Percentiles rank a stretch among this genome's conserved stretches.
Conservation (phyloP, 208 protist species). For the Entamoeba dispar region DNA sequence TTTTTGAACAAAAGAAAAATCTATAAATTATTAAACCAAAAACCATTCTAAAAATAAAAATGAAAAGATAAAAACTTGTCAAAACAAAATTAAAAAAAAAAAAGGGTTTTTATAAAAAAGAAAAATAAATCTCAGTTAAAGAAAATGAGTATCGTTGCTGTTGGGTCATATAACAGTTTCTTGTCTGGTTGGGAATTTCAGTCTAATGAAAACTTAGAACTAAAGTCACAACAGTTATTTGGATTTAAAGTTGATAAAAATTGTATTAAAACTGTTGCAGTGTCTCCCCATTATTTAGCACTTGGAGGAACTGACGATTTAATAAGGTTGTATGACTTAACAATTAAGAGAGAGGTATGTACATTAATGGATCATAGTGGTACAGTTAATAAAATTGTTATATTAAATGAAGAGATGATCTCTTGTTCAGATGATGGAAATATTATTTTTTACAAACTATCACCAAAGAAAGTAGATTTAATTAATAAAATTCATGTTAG, state of each 20-base stretch:
- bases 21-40: too few relatives aligned
- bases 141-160: background rate
- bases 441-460: background rate
- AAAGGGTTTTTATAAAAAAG: too few relatives aligned
- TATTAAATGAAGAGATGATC: background rate
- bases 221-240: background rate
- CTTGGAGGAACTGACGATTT: background rate
- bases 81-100: too few relatives aligned
- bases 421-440: background rate
- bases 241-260: background rate
- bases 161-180: background rate
- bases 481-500: background rate
- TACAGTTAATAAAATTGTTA: background rate
- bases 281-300: background rate
- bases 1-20: too few relatives aligned
- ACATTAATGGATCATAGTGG: background rate
- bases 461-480: background rate
- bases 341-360: background rate
- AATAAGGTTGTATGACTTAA: background rate
- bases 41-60: too few relatives aligned
- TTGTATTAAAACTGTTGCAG: background rate
- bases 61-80: too few relatives aligned
- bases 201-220: background rate
- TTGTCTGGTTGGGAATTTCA: background rate
- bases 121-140: too few relatives aligned